Conservation (phyloP, 2,329 filamentous ascomycete species). For the Ophiostoma fasciatum region DNA sequence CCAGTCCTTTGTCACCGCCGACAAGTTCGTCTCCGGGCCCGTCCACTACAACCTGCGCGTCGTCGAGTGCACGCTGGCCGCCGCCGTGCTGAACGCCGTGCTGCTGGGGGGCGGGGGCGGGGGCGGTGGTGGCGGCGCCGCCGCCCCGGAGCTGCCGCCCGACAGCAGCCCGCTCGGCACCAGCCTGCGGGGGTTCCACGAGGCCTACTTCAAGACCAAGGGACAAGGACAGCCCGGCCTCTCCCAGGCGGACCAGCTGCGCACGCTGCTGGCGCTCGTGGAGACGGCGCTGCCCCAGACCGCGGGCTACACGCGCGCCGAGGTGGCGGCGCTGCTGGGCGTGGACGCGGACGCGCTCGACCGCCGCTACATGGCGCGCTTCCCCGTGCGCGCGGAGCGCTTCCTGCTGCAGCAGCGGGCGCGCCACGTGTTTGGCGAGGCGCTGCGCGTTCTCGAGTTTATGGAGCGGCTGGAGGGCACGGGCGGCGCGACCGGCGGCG, state of each 20-base stretch:
- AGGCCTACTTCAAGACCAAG: background rate
- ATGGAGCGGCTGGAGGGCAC: constrained; percentile 51
- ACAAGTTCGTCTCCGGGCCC: constrained; percentile 88
- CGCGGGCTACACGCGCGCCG: constrained; percentile 76
- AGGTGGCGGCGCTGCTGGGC: constrained; percentile 57
- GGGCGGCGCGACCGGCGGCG: background rate
- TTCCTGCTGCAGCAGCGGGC: constrained; percentile 84
- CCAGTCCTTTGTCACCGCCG: constrained; percentile 83
- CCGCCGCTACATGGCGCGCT: constrained; percentile 66
- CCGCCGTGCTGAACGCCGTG: constrained; percentile 47
- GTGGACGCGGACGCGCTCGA: constrained; percentile 59
- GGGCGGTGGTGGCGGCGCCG: constrained; percentile 34
- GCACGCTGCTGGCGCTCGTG: constrained; percentile 54
- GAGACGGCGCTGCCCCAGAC: constrained; percentile 59
- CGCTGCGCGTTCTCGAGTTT: constrained; percentile 73
- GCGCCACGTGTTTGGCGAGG: constrained; percentile 82
- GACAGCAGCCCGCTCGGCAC: constrained; percentile 74
- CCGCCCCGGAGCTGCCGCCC: constrained; percentile 46
- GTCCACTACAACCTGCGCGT: constrained; percentile 95
- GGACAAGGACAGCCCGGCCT: too few species aligned
- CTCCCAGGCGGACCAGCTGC: constrained; percentile 50
- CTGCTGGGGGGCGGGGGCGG: too few species aligned
- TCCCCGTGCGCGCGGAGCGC: constrained; percentile 72
- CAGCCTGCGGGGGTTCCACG: constrained; percentile 73
- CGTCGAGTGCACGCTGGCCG: constrained; percentile 85